A percentile compares a stretch with the other conserved stretches of the same genome.
phyloP scores from a whole-genome alignment of 306 rosid species.

The barrel medic (Medicago truncatula) region DNA sequence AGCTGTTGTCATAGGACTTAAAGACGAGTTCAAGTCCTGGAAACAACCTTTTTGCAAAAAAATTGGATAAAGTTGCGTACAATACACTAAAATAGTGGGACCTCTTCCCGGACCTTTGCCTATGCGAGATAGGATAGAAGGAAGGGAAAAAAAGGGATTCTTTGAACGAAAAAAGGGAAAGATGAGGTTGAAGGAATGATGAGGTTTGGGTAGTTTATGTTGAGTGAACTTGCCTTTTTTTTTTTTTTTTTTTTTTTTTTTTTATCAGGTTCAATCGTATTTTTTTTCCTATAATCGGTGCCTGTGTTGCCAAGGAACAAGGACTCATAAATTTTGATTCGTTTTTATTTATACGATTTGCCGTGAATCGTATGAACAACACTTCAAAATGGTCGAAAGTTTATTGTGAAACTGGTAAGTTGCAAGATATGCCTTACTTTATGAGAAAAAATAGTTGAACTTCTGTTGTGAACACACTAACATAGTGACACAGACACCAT shows the following conservation, averaged over 20 bases:
- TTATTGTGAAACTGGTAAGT: constrained; percentile 94
- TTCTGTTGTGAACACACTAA: not conserved
- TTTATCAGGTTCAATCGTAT: constrained; percentile 79
- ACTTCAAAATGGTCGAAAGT: constrained; percentile 84
- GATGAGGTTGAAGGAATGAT: too few species aligned
- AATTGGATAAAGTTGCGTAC: too few species aligned
- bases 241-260: too few species aligned
- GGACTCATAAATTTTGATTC: constrained; percentile 84
- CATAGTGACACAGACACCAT: constrained; percentile 3
- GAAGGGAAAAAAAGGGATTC: too few species aligned
- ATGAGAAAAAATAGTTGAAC: constrained; percentile 23
- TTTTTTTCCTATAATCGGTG: constrained; percentile 82
- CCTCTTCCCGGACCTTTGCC: too few species aligned
- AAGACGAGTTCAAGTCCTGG: too few species aligned
- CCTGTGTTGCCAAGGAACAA: constrained; percentile 72
- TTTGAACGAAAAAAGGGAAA: too few species aligned
- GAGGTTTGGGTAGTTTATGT: constrained; percentile 15
- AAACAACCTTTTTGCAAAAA: too few species aligned
- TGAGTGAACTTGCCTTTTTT: constrained; percentile 29
- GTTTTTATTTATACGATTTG: constrained; percentile 90
- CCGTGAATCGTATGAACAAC: constrained; percentile 81
- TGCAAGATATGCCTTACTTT: constrained; percentile 35
- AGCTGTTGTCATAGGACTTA: too few species aligned
- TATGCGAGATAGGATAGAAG: too few species aligned
- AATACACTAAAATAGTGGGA: too few species aligned